Evolutionary conservation across 78 protist species (phyloP).

Genomic region (Monosiga brevicollis): DNA sequence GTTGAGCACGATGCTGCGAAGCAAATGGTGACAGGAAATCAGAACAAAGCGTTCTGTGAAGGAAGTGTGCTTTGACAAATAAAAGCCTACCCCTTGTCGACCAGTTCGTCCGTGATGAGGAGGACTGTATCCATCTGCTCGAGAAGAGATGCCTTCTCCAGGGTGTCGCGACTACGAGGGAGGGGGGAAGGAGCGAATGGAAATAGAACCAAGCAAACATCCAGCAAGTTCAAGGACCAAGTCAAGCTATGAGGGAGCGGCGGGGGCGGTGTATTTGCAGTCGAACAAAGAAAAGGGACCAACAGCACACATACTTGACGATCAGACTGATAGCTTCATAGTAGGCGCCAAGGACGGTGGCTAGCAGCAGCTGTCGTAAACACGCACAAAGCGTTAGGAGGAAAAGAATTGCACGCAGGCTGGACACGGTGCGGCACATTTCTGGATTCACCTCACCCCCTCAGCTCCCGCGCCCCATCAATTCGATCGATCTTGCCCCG

Average conservation of each 20-base stretch:
- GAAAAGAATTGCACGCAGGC: not conserved
- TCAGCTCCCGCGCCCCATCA: not conserved
- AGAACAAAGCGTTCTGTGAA: not conserved
- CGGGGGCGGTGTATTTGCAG: not conserved
- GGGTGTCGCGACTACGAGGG: not conserved
- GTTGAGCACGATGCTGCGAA: not conserved
- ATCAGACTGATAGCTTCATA: slow-evolving; percentile 12
- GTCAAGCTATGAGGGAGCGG: not conserved
- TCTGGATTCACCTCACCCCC: not conserved
- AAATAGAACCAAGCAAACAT: not conserved
- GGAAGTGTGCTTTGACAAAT: not conserved
- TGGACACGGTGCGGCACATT: not conserved
- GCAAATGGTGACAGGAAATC: too few species aligned
- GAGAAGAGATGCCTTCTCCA: slow-evolving; percentile 33
- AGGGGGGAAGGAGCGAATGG: not conserved
- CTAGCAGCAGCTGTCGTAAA: slow-evolving; percentile 12
- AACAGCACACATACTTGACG: not conserved
- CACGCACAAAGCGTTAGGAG: not conserved
- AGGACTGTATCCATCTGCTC: slow-evolving; percentile 42
- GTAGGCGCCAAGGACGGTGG: slow-evolving; percentile 9
- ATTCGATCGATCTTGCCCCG: not conserved
- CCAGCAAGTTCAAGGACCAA: not conserved
- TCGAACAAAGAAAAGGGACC: not conserved
- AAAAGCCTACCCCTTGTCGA: slow-evolving; percentile 38
- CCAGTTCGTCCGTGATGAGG: slow-evolving; percentile 36